phyloP scores from a whole-genome alignment of 805 yeast genomes.

The Sungouiozyma intestinalis region DNA sequence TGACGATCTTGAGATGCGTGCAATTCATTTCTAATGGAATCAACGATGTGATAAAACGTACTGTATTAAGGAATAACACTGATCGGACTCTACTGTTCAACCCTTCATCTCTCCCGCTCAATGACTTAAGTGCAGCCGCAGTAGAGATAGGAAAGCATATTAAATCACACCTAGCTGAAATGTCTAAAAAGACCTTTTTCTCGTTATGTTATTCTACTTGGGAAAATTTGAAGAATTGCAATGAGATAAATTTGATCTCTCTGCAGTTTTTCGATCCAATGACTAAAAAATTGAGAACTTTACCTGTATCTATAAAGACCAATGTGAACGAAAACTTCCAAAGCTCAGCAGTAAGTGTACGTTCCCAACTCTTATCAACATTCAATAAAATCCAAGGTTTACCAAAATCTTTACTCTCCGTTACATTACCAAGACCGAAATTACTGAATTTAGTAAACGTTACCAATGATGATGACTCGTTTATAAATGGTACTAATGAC shows the following conservation, averaged over 20 bases:
- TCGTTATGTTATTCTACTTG: slow-evolving; percentile 6
- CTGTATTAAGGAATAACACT: slow-evolving; percentile 6
- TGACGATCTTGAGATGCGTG: slow-evolving; percentile 2
- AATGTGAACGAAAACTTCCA: background rate
- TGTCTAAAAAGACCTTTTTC: slow-evolving; percentile 8
- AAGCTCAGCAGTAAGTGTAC: slow-evolving; percentile 1
- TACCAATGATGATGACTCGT: slow-evolving; percentile 3
- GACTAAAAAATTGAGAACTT: slow-evolving; percentile 1
- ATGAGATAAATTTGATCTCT: slow-evolving; percentile 4
- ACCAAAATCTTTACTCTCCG: slow-evolving; percentile 6
- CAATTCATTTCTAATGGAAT: slow-evolving; percentile 5
- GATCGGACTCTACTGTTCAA: slow-evolving; percentile 9
- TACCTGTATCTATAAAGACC: slow-evolving; percentile 7
- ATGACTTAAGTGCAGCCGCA: slow-evolving; percentile 1
- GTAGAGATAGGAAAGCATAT: slow-evolving; percentile 1
- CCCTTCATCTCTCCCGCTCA: background rate
- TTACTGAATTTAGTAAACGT: slow-evolving; percentile 5
- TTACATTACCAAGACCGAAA: slow-evolving; percentile 7
- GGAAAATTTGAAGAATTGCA: slow-evolving; percentile 1
- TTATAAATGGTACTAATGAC: slow-evolving; percentile 2
- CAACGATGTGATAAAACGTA: slow-evolving; percentile 8
- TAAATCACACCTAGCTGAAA: slow-evolving; percentile 6
- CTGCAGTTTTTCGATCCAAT: slow-evolving; percentile 9
- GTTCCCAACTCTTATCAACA: slow-evolving; percentile 7
- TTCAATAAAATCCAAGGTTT: slow-evolving; percentile 5